phyloP scores from a whole-genome alignment of 345 rosid genomes.

The Arabis hirsuta region DNA sequence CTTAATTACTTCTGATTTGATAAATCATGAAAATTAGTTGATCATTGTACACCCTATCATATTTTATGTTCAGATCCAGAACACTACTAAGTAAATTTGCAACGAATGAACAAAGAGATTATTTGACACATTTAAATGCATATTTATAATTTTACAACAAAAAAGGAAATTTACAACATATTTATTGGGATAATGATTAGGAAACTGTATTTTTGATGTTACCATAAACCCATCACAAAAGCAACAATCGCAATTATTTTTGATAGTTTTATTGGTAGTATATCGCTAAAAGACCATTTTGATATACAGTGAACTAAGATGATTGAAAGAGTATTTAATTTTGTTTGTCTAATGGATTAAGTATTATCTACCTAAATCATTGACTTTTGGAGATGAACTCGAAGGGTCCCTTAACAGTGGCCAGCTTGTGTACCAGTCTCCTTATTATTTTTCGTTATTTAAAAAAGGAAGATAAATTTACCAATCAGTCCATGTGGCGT shows the following conservation, averaged over 20 bases:
- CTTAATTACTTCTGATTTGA: slow-evolving; percentile 12
- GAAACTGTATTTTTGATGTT: background rate
- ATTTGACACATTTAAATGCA: background rate
- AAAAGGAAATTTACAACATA: too few relatives aligned
- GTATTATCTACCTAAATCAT: slow-evolving; percentile 26
- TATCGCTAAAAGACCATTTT: background rate
- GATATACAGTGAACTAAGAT: slow-evolving; percentile 26
- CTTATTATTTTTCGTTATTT: background rate
- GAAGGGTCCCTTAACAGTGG: slow-evolving; percentile 36
- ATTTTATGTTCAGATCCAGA: slow-evolving; percentile 14
- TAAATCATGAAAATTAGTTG: background rate
- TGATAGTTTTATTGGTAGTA: background rate
- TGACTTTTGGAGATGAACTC: slow-evolving; percentile 40
- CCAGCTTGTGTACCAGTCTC: slow-evolving; percentile 42
- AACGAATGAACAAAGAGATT: background rate
- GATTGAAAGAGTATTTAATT: background rate
- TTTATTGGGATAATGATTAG: background rate
- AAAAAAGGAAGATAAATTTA: background rate
- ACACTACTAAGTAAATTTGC: slow-evolving; percentile 3
- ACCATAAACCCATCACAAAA: slow-evolving; percentile 1
- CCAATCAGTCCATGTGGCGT: slow-evolving; percentile 30
- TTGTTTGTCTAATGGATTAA: slow-evolving; percentile 2
- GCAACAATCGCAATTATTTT: background rate
- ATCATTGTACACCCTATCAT: slow-evolving; percentile 17
- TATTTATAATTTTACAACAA: too few relatives aligned